phyloP scores from a whole-genome alignment of 192 early-diverging fungal genomes.

The Mortierella hygrophila region DNA sequence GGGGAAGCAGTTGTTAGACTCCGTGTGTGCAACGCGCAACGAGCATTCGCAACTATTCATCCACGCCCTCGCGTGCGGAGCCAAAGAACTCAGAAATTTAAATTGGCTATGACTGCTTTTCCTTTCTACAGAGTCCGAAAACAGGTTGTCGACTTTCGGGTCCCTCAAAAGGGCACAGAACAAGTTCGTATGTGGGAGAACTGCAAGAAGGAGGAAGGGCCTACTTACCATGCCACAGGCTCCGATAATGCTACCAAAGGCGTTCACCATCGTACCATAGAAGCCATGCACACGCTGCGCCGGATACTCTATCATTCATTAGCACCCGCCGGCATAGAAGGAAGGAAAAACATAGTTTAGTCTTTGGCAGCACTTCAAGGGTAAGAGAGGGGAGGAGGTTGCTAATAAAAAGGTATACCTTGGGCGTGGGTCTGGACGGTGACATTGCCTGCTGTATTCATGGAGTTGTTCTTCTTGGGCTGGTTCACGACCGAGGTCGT shows the following conservation, averaged over 20 bases:
- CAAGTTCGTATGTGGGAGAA: too few relatives aligned
- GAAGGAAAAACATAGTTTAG: not conserved
- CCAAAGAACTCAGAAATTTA: not conserved
- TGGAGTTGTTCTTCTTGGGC: conserved; percentile 38
- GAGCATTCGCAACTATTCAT: too few relatives aligned
- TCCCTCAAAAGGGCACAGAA: not conserved
- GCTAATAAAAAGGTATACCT: conserved; percentile 11
- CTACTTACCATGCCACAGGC: conserved; percentile 40
- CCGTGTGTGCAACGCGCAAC: too few relatives aligned
- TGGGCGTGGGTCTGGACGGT: conserved; percentile 21
- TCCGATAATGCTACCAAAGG: conserved; percentile 29
- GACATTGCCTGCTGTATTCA: conserved; percentile 22
- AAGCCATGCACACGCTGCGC: conserved; percentile 42
- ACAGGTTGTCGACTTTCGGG: not conserved
- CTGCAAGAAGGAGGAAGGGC: not conserved
- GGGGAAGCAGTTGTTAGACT: not conserved
- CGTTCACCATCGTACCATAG: conserved; percentile 47
- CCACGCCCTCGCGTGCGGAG: not conserved
- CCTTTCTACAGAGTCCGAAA: not conserved
- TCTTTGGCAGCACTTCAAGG: not conserved
- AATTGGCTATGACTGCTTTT: not conserved
- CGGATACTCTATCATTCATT: conserved; percentile 21
- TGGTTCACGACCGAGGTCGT: conserved; percentile 10
- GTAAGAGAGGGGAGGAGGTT: not conserved
- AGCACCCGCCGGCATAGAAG: too few relatives aligned